Base-by-base conservation (phyloP, 345 rosid genomes). In the Iberis pinnata region DNA sequence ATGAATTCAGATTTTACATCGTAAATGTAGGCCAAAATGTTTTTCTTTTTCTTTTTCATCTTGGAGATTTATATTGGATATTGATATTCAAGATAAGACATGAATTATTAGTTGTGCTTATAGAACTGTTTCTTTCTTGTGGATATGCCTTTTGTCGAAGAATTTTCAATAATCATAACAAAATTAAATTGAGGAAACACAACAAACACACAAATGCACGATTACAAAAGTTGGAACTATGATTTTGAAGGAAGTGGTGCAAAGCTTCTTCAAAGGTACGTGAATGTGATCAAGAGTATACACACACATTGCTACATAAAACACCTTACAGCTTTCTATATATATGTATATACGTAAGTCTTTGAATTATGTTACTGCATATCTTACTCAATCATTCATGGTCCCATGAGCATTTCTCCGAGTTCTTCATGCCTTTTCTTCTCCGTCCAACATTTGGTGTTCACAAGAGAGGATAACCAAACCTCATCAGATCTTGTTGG, bases 401-500 rank as follows among this genome's bases (percentile, higher is more conserved):
- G 43, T 53, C 58, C 75, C 74, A 75, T 19, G 17, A 83, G 87
- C 41, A 79, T 66, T 64, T 76, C 77, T 60, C 84, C 66, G 14
- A 53, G 67, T 31, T 63, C 79, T 37, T 60, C 56, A 44, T 60
- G 55, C 6, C 56, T 55, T 75, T 58, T 73, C 75, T 60, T 78
- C 58, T 52, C 70, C 16, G 72, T 65, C 42, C 70, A 52, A 62
- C 98, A 92, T 43, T 78, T 83, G 0, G 94, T 74, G 56, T 72
- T 69, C 18, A 43, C 44, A 71, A 88, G 65, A 49, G 98, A 85
- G 45, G 77, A 75, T 75, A 92, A 76, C 98, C 95, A 85, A 20
- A 79, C 83, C 42, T 81, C 71, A 64, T 92, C 98, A 1, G 97
- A 88, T 60, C 65, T 80, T 38, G 75, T 80, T 3, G 95, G 87